A percentile compares a stretch with the other conserved stretches of the same genome.
phyloP scores from a whole-genome alignment of 495 filamentous ascomycete genomes.

The Aspergillus sparsus region DNA sequence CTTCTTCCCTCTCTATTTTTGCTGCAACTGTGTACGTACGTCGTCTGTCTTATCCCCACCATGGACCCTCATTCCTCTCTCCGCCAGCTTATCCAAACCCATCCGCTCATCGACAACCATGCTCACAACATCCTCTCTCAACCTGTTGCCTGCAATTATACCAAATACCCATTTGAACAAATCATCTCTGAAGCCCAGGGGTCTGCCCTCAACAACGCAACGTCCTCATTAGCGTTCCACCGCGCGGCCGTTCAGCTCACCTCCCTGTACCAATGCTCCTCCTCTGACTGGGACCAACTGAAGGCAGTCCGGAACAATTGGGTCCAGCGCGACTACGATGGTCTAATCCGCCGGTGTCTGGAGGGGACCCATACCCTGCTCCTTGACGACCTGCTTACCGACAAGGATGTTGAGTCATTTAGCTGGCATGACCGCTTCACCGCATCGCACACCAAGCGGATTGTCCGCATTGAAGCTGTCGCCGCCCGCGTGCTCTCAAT shows the following conservation, averaged over 20 bases:
- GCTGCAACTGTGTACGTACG: background rate
- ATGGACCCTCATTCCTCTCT: constrained; percentile 42
- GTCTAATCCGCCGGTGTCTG: constrained; percentile 64
- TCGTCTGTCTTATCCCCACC: background rate
- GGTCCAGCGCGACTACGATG: constrained; percentile 55
- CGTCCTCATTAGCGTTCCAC: constrained; percentile 64
- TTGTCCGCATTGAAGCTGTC: constrained; percentile 81
- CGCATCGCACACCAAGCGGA: constrained; percentile 63
- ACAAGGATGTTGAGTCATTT: constrained; percentile 59
- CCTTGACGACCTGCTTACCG: constrained; percentile 74
- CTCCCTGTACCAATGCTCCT: constrained; percentile 58
- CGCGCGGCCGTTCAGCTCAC: constrained; percentile 71
- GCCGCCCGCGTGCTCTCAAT: constrained; percentile 64
- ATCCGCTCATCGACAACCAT: constrained; percentile 87
- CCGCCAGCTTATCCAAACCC: constrained; percentile 56
- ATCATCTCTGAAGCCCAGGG: constrained; percentile 77
- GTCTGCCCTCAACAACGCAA: constrained; percentile 59
- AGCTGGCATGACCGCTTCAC: constrained; percentile 73
- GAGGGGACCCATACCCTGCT: constrained; percentile 74
- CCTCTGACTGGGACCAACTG: constrained; percentile 60
- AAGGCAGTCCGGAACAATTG: constrained; percentile 58
- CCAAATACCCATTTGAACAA: constrained; percentile 50
- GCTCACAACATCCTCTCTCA: constrained; percentile 72
- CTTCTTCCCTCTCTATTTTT: background rate
- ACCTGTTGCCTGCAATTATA: constrained; percentile 33